Base-by-base conservation (phyloP, 116 monocot genomes). In the Trichopus zeylanicus region DNA sequence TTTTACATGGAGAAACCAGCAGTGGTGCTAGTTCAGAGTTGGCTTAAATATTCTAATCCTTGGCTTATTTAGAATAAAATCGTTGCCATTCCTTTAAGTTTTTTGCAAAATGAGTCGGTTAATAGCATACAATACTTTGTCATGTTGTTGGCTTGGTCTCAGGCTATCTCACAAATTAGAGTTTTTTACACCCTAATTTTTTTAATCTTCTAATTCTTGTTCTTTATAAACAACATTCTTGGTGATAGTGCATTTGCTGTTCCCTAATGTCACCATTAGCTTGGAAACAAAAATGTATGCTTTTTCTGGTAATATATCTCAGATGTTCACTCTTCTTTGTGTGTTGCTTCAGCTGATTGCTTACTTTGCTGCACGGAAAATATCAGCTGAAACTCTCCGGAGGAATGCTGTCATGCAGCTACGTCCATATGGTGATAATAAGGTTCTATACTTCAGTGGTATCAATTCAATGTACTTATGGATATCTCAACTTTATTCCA, bases 341-440 rank as follows among this genome's bases (percentile, higher is more conserved):
- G 10, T 13, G 38, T 68, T 53, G 29, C 49, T 70, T 67, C 75
- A 87, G 86, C 66, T 82, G 59, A 29, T 78, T 72, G 56, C 25
- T 65, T 87, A 82, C 70, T 78, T 87, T 21, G 33, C 59, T 13
- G 67, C 58, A 30, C 78, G 97, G 67, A 67, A 62, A 71, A 98
- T 98, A 75, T 84, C 97, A 34, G 35, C 62, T 42, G 73, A 82
- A 61, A 91, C 91, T 24, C 73, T 98, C 53, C 31, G 63, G 29
- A 81, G 97, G 72, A 98, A 91, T 80, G 65, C 33, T 31, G 77
- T 98, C 56, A 82, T 85, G 91, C 86, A 95, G 61, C 68, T 78
- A n/a, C 73, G 48, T 28, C 60, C n/a, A 1, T 32, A 66, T 31
- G 22, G 78, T n/a, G n/a, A n/a, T n/a, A n/a, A n/a, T n/a, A n/a